These are phyloP conservation scores for Aspergillus quadrilineatus DNA, from an alignment of 2,329 filamentous ascomycete species.

Conservation along the genomic window DNA sequence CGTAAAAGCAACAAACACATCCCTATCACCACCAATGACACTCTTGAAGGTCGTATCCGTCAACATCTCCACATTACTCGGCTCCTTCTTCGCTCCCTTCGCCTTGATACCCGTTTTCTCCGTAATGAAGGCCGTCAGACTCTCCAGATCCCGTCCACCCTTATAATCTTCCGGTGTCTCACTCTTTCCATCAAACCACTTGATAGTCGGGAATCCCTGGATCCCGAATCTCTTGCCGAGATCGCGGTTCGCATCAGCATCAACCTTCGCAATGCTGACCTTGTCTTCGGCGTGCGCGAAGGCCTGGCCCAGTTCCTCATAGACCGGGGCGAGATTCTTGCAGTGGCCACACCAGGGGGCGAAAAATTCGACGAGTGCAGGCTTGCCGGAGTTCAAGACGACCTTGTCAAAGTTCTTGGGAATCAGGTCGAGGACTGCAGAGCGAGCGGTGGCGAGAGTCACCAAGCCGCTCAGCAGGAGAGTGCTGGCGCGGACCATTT, in stretches of 20 bases:
- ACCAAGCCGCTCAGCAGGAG: conserved; percentile 49
- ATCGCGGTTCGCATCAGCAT: conserved; percentile 83
- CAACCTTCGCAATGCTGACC: conserved; percentile 90
- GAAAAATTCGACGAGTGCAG: conserved; percentile 96
- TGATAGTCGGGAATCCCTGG: conserved; percentile 93
- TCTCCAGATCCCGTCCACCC: conserved; percentile 83
- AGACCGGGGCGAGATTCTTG: conserved; percentile 93
- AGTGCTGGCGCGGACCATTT: conserved; percentile 48
- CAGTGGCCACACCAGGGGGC: conserved; percentile 99
- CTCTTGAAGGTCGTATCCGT: conserved; percentile 76
- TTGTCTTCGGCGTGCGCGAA: conserved; percentile 73
- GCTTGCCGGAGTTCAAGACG: conserved; percentile 87
- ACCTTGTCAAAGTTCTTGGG: conserved; percentile 89
- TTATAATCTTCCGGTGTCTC: conserved; percentile 81
- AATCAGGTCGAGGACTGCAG: conserved; percentile 84
- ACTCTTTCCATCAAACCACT: conserved; percentile 96
- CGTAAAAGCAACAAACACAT: conserved; percentile 94
- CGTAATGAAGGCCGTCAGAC: conserved; percentile 73
- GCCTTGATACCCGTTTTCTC: conserved; percentile 84
- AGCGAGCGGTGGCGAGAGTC: conserved; percentile 64
- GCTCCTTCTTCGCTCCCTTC: conserved; percentile 61
- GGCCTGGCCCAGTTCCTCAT: conserved; percentile 78
- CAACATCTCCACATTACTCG: conserved; percentile 75
- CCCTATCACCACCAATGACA: conserved; percentile 77
- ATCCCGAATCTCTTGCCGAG: conserved; percentile 85